Conservation (phyloP, 805 yeast genomes). For the Monosporozyma yasuniensis region DNA sequence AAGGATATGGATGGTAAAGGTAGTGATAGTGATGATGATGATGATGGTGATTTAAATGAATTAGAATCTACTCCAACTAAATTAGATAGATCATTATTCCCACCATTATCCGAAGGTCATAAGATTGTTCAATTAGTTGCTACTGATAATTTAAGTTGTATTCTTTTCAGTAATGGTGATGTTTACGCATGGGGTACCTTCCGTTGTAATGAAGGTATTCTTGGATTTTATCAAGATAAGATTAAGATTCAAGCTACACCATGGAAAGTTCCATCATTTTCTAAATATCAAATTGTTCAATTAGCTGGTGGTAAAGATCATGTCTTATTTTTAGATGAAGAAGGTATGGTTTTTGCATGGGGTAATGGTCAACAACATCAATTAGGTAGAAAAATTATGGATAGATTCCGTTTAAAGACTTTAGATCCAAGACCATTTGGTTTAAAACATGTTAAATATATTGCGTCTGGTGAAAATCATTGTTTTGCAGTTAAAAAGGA, state of each 20-base stretch:
- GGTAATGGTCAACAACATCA: constrained; percentile 94
- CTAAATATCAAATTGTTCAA: constrained; percentile 61
- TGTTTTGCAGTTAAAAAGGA: constrained; percentile 80
- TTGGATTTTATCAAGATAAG: constrained; percentile 64
- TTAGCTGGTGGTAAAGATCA: constrained; percentile 93
- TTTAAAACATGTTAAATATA: constrained; percentile 62
- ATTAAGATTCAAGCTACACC: constrained; percentile 62
- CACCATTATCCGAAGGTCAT: constrained; percentile 42
- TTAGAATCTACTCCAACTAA: constrained; percentile 80
- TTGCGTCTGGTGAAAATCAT: constrained; percentile 93
- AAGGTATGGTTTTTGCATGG: constrained; percentile 91
- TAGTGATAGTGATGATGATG: constrained; percentile 53
- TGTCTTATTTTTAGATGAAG: constrained; percentile 68
- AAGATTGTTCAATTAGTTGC: constrained; percentile 78
- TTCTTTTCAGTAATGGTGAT: constrained; percentile 68
- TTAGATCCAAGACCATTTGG: constrained; percentile 81
- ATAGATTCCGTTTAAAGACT: constrained; percentile 62
- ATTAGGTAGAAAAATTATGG: constrained; percentile 78
- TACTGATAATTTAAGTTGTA: constrained; percentile 84
- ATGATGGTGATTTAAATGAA: constrained; percentile 77
- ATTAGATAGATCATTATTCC: constrained; percentile 51
- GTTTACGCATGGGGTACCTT: constrained; percentile 98
- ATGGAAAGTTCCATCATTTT: constrained; percentile 38
- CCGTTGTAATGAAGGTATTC: constrained; percentile 82
- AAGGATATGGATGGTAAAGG: constrained; percentile 57